phyloP scores from a whole-genome alignment of 2,329 filamentous ascomycete species.

The Xylariaceae sp. region DNA sequence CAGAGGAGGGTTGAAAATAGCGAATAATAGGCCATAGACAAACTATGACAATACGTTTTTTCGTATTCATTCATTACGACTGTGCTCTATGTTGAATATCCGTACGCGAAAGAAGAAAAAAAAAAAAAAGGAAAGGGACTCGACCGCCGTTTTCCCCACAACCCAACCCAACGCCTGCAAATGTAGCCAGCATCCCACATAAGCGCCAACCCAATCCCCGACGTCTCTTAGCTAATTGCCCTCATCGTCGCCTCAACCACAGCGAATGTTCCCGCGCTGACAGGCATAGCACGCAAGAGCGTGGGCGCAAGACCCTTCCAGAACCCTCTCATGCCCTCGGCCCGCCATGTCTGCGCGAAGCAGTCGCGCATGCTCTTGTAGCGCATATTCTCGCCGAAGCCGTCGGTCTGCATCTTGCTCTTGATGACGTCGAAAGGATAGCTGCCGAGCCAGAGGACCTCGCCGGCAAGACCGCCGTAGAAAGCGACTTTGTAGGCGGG shows the following conservation, averaged over 20 bases:
- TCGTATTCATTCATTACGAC: constrained; percentile 6
- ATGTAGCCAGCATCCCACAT: constrained; percentile 8
- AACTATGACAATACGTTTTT: constrained; percentile 1
- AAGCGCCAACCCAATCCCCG: not conserved
- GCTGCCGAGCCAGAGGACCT: constrained; percentile 85
- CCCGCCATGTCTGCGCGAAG: constrained; percentile 73
- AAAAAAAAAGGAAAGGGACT: not conserved
- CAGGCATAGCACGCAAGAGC: constrained; percentile 89
- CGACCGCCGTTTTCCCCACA: constrained; percentile 2
- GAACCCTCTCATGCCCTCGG: constrained; percentile 76
- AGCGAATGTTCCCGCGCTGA: constrained; percentile 95
- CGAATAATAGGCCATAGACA: constrained; percentile 33
- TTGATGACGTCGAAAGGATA: constrained; percentile 98
- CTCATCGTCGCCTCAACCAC: constrained; percentile 66
- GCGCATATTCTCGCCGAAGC: constrained; percentile 65
- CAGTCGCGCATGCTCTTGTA: constrained; percentile 84
- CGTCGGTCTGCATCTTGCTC: constrained; percentile 99
- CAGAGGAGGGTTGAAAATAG: constrained; percentile 60
- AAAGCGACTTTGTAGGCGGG: constrained; percentile 79
- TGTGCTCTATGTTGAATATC: constrained; percentile 19
- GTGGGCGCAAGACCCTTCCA: constrained; percentile 94
- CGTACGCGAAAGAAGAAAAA: not conserved
- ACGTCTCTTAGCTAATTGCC: constrained; percentile 42
- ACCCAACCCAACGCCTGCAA: constrained; percentile 11
- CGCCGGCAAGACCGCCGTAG: constrained; percentile 89